Evolutionary conservation across 2,329 filamentous ascomycete species (phyloP), one percentile per base, ranked within the genome.

Genomic region (Phoma sp.): DNA sequence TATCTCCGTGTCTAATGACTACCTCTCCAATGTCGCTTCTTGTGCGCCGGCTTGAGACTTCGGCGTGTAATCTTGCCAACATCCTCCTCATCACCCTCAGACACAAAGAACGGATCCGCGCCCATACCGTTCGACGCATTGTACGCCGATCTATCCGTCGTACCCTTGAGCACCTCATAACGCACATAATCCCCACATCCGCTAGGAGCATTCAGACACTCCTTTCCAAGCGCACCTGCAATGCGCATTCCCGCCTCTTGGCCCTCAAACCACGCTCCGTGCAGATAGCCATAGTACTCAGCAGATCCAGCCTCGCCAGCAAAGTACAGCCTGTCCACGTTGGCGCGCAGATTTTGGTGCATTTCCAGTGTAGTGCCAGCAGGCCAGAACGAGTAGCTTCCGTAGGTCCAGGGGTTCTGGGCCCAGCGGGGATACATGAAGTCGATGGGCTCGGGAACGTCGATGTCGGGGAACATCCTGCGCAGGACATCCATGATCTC

Each of bases 381-480:
- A 0, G 87, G 87, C 87, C 86, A 89, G 67, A 89, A 89, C 33
- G 83, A 86, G 71, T 88, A 89, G 22, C 82, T 86, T 3, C 87
- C 87, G 48, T 81, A 84, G 0, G 79, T 64, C 80, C 81, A 82
- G 2, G 79, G 78, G 30, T 72, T 73, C 3, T 66, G 63, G 11
- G 70, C 82, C 85, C 84, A 87, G 35, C 83, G 78, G 1, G 86
- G 86, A 57, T 88, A 88, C 64, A 79, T 77, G 64, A 89, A 87
- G 0, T 77, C 81, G 0, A 77, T 80, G 0, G 87, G 86, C 18
- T 88, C 82, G 0, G 86, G 85, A 3, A 89, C 75, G 0, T 77
- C 63, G 13, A 76, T 74, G 11, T 82, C 75, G 0, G 84, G 84
- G 55, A 86, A 89, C 85, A 89, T 89, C 3, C 78, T 65, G 4